phyloP scores from a whole-genome alignment of 345 rosid species.

The Camelina laxa region DNA sequence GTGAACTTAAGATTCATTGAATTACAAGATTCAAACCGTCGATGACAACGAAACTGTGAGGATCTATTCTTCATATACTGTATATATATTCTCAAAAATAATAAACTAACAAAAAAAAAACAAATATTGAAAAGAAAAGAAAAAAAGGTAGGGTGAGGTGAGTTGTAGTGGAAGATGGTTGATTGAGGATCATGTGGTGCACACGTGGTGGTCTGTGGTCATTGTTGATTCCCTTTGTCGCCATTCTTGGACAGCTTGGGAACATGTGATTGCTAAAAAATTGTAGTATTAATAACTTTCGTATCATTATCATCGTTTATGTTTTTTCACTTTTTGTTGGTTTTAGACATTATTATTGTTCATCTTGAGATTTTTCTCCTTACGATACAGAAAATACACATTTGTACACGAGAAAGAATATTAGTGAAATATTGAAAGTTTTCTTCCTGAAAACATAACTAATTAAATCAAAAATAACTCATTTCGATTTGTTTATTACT shows the following conservation, averaged over 20 bases:
- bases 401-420: no score
- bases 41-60: constrained; percentile 32
- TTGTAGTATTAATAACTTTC: neutral
- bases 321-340: neutral
- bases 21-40: constrained; percentile 35
- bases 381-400: no score
- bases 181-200: constrained; percentile 35
- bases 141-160: constrained; percentile 8
- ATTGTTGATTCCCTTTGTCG: constrained; percentile 26
- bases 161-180: constrained; percentile 15
- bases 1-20: constrained; percentile 24
- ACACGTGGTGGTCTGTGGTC: constrained; percentile 31
- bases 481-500: neutral
- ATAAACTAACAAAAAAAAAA: no score
- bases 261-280: constrained; percentile 1
- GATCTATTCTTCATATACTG: neutral
- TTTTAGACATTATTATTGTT: neutral
- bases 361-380: neutral
- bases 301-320: neutral
- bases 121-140: neutral
- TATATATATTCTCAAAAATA: neutral
- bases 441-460: neutral
- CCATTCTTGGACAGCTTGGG: constrained; percentile 24
- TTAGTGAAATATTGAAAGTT: no score
- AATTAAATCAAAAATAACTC: neutral